Base-by-base conservation (phyloP, 768 basidiomycete species). In the Suillus brevipes region DNA sequence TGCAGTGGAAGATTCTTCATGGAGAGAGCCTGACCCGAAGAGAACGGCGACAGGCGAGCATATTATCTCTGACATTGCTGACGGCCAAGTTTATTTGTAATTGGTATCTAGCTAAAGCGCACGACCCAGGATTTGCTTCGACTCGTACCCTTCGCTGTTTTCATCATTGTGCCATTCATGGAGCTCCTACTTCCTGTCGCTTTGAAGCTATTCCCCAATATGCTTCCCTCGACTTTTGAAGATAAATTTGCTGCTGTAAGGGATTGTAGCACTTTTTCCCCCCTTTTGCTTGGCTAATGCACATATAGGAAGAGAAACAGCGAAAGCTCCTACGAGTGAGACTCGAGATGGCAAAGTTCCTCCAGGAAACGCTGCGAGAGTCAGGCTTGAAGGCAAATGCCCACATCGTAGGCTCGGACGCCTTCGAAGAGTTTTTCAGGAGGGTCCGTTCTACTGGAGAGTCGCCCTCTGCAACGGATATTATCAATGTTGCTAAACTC, bases 381-480 rank as follows among this genome's bases (percentile, higher is more conserved):
- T 94, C 92, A 2, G 95, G 94, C 45, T 82, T 98, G 65, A 95
- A 93, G 76, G 94, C 94, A 10, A 94, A 93, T 66, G 88, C 90
- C 23, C 95, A 97, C 74, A 97, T 99, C 64, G 88, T 98, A 65
- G 92, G 94, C 67, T 91, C 87, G 49, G 96, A 97, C 62, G 93
- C 95, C 47, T 99, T 99, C 86, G 98, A 98, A 75, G 95, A 97
- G 77, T 99, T 99, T 81, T 99, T 99, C 89, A 88, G 94, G 74
- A 99, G 99, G 81, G 95, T 94, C 61, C 92, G 97, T 60, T 92
- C 94, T 5, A 99, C 97, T 0, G 97, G 97, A 57, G 97, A 98
- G 82, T 85, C 88, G 1, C 97, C 97, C 16, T 95, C 95, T 0
- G 84, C 89, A 2, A 78, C 86, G 68, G 97, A 99, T 70, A 85